Base-by-base conservation (phyloP, 2,329 filamentous ascomycete genomes). In the Phyllosticta capitalensis region DNA sequence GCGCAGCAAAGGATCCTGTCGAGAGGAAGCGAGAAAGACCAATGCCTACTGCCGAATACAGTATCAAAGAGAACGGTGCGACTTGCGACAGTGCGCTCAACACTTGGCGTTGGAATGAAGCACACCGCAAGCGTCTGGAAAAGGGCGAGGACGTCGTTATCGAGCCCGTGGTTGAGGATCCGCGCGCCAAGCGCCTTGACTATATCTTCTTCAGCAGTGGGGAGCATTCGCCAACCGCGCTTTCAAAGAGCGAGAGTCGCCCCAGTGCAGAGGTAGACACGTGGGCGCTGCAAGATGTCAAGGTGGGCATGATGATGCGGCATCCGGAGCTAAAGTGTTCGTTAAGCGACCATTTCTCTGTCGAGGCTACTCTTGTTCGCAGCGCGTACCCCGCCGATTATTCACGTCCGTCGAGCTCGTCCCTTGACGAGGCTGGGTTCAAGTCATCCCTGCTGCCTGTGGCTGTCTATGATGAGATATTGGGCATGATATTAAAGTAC, bases 291-390 rank as follows among this genome's bases (percentile, higher is more conserved):
- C 80, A 84, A 61, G 79, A 81, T 7, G 86, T 83, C 2, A 81
- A 83, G 55, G 88, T 99, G 1, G 86, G 87, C 61, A 90, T 96
- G 84, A 86, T 84, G 20, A 82, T 87, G 69, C 85, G 89, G 9
- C 92, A 96, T 72, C 89, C 91, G 0, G 83, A 82, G 1, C 79
- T 96, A 1, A 81, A 84, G 63, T 96, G 91, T 75, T 95, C 90
- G 1, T 79, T 97, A 24, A 96, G 91, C 66, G 92, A 99, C 69
- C 94, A 97, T 72, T 97, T 96, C 72, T 91, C 90, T 21, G 88
- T 97, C 57, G 88, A 92, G 70, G 86, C 89, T 5, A 91, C 89
- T 0, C 79, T 97, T 61, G 67, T 64, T 5, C 67, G 71, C 38
- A 65, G 52, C 26, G 58, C 64, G 14, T 54, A 54, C 12, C 54